phyloP scores from a whole-genome alignment of 345 rosid genomes.

The Corchorus olitorius region DNA sequence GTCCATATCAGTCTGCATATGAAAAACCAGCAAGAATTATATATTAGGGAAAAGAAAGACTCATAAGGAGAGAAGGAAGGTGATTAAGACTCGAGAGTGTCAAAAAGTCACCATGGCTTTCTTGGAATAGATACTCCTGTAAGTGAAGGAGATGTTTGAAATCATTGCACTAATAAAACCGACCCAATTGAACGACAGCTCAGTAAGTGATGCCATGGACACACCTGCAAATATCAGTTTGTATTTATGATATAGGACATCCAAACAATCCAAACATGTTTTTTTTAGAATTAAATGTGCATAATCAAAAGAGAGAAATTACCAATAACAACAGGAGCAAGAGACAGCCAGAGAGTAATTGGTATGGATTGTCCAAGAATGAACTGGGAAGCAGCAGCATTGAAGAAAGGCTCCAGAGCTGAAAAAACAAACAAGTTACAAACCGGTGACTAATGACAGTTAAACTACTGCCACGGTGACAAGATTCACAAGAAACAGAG shows the following conservation, averaged over 20 bases:
- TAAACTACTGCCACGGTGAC: not conserved
- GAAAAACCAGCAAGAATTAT: not conserved
- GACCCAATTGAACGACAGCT: slow-evolving; percentile 92
- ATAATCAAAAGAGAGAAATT: not conserved
- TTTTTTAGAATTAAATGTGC: not conserved
- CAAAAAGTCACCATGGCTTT: slow-evolving; percentile 81
- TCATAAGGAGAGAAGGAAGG: not conserved
- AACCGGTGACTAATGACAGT: not conserved
- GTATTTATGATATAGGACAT: not conserved
- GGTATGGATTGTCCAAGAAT: slow-evolving; percentile 87
- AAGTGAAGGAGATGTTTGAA: slow-evolving; percentile 92
- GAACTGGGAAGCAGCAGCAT: slow-evolving; percentile 94
- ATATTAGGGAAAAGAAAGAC: not conserved
- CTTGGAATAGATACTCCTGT: slow-evolving; percentile 94
- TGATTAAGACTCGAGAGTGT: not conserved
- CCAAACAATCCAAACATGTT: slow-evolving; percentile 5
- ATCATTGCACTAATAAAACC: slow-evolving; percentile 99
- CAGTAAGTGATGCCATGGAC: slow-evolving; percentile 89
- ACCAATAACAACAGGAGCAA: slow-evolving; percentile 93
- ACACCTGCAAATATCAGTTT: slow-evolving; percentile 51
- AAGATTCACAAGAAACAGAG: not conserved
- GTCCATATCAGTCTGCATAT: slow-evolving; percentile 94
- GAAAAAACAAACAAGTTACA: slow-evolving; percentile 28
- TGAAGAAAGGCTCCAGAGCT: slow-evolving; percentile 99
- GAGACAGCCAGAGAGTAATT: slow-evolving; percentile 80